Conservation (phyloP, 768 basidiomycete genomes). For the Russula foetens region DNA sequence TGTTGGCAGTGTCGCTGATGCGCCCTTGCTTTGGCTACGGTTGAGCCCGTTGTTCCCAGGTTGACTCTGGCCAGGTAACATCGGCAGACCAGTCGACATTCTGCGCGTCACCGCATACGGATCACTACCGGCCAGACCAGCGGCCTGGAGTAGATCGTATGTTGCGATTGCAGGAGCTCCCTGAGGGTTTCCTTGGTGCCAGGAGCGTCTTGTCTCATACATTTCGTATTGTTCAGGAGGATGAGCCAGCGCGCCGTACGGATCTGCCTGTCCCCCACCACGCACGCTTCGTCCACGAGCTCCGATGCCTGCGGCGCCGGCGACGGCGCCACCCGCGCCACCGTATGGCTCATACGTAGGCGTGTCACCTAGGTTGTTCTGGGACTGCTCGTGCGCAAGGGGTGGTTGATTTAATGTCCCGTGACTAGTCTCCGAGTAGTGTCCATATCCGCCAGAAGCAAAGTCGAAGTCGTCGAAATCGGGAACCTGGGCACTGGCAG, state of each 20-base stretch:
- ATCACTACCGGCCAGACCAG: conserved; percentile 12
- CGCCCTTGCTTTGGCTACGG: conserved; percentile 19
- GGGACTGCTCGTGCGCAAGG: conserved; percentile 33
- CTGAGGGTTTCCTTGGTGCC: conserved; percentile 1
- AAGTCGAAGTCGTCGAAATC: conserved; percentile 40
- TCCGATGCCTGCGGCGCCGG: conserved; percentile 34
- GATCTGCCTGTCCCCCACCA: conserved; percentile 27
- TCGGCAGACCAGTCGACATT: conserved; percentile 8
- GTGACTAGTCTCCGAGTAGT: conserved; percentile 45
- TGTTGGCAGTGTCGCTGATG: conserved; percentile 15
- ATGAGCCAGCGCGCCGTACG: conserved; percentile 34
- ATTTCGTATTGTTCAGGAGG: conserved; percentile 22
- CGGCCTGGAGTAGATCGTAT: conserved; percentile 17
- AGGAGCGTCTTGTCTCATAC: conserved; percentile 17
- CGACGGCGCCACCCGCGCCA: conserved; percentile 22
- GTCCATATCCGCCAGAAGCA: conserved; percentile 27
- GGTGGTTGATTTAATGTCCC: conserved; percentile 45
- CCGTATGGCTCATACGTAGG: conserved; percentile 32
- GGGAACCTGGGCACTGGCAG: conserved; percentile 42
- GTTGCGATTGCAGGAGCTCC: background rate
- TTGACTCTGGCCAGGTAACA: background rate
- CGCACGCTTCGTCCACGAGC: conserved; percentile 28
- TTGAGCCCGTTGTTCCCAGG: conserved; percentile 1
- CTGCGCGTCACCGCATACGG: conserved; percentile 18
- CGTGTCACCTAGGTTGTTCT: conserved; percentile 47